Evolutionary conservation across 345 rosid genomes (phyloP), one percentile per base, ranked within the genome.

Genomic region (Aquilaria yunnanensis): DNA sequence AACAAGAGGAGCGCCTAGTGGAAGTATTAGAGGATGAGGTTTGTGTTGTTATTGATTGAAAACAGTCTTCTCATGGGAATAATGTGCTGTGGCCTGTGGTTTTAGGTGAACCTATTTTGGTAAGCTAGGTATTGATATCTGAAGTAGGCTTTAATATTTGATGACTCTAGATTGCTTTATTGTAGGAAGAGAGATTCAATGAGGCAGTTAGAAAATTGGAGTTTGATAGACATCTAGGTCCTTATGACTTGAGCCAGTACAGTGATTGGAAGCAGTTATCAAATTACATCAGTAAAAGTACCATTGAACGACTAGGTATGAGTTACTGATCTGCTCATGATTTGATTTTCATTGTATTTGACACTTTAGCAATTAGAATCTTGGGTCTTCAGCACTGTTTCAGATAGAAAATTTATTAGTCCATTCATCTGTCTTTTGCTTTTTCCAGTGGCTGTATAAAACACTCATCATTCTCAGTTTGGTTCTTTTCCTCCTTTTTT

Each of bases 21-120:
- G 79, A 73, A 72, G 72, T 90, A 29, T 61, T 81, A 2, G 96
- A 83, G 76, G 96, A 93, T 72, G 98, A 93, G 97, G 98, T 93
- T 65, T 68, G 74, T 53, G 11, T 57, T 51, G 13, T n/a, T 6
- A 55, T 54, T 33, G 49, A 46, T 56, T 62, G 16, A 43, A 2
- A 37, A 37, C 43, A 37, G 43, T 37, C 43, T 37, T 37, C 8
- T 37, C 43, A 9, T 37, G 43, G 43, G 43, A 37, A 31, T 51
- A 47, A 31, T 41, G 14, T 45, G 12, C 2, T 1, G 10, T 8
- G 12, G 61, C 31, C 37, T 61, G 49, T 65, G 41, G 37, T 30
- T 12, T 47, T 45, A 37, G 2, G 7, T 37, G 43, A 37, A 37
- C 11, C 41, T 51, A 32, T 57, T 4, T 2, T 57, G 12, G 46